phyloP scores from a whole-genome alignment of 2,329 filamentous ascomycete genomes.

The Drechslerella stenobrocha region DNA sequence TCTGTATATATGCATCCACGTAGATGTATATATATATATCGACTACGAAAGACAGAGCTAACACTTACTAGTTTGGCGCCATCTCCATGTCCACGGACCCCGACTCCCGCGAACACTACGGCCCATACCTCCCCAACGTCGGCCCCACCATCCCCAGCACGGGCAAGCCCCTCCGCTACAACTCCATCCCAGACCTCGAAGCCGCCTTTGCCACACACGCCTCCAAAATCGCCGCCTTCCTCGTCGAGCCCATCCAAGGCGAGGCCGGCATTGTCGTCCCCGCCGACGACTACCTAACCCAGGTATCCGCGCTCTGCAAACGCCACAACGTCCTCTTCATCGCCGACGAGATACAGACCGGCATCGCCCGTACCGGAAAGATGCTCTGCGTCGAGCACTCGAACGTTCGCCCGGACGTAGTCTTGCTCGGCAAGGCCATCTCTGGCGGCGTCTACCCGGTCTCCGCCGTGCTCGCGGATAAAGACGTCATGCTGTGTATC shows the following conservation, averaged over 20 bases:
- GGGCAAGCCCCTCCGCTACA: constrained; percentile 77
- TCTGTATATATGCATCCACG: no score
- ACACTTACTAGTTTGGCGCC: constrained; percentile 77
- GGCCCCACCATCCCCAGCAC: constrained; percentile 76
- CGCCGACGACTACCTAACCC: constrained; percentile 79
- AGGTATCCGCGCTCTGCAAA: constrained; percentile 82
- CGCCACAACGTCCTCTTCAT: constrained; percentile 95
- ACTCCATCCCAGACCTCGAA: constrained; percentile 79
- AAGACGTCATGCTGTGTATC: constrained; percentile 91
- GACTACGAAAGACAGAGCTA: no score
- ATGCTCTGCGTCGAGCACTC: constrained; percentile 95
- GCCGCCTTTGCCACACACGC: constrained; percentile 78
- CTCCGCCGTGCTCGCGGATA: constrained; percentile 82
- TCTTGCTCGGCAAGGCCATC: constrained; percentile 95
- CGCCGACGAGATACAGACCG: constrained; percentile 95
- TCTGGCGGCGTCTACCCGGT: constrained; percentile 99
- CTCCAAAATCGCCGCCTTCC: constrained; percentile 83
- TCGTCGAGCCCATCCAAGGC: constrained; percentile 95
- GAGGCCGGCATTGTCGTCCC: constrained; percentile 97
- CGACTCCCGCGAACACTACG: constrained; percentile 95
- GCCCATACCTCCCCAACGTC: constrained; percentile 88
- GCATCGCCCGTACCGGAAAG: constrained; percentile 86
- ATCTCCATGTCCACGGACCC: constrained; percentile 94
- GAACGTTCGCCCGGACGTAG: constrained; percentile 90
- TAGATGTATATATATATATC: no score